Percentiles rank a stretch among this genome's conserved stretches.
These are phyloP conservation scores for Phragmites australis DNA, from an alignment of 176 grass and related monocot species.

Conservation along the genomic window DNA sequence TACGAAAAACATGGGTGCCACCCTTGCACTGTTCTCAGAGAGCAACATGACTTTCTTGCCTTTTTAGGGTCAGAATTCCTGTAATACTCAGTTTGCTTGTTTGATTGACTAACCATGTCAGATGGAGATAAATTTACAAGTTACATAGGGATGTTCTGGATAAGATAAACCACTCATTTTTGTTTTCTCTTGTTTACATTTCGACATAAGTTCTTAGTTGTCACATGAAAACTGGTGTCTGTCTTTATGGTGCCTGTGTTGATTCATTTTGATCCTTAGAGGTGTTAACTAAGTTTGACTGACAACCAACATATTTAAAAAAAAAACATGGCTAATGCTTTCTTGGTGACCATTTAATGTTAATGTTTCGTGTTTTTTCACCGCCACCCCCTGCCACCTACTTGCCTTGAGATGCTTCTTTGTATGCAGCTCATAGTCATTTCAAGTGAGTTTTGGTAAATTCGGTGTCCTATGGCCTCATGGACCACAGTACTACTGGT, in stretches of 20 bases:
- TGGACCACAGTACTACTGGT: conserved; percentile 38
- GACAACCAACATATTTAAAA: not conserved
- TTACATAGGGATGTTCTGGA: not conserved
- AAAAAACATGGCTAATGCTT: not conserved
- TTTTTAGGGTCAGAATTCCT: not conserved
- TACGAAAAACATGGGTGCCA: not conserved
- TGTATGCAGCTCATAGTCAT: not conserved
- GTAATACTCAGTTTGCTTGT: not conserved
- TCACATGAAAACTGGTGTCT: conserved; percentile 2
- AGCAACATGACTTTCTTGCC: not conserved
- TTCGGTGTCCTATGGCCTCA: conserved; percentile 11
- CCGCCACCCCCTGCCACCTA: not conserved
- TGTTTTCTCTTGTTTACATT: conserved; percentile 1
- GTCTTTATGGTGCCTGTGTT: not conserved
- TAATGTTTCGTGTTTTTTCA: not conserved
- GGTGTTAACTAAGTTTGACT: not conserved
- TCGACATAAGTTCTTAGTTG: not conserved
- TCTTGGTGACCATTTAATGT: conserved; percentile 21
- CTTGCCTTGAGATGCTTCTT: not conserved
- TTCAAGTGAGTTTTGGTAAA: conserved; percentile 20
- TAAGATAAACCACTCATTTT: not conserved
- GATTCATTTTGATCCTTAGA: conserved; percentile 19
- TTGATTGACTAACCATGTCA: conserved; percentile 24
- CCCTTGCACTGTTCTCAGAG: not conserved
- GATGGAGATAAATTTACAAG: not conserved